These are phyloP conservation scores for Lomentospora prolificans DNA, from an alignment of 2,329 filamentous ascomycete genomes.

Conservation along the genomic window DNA sequence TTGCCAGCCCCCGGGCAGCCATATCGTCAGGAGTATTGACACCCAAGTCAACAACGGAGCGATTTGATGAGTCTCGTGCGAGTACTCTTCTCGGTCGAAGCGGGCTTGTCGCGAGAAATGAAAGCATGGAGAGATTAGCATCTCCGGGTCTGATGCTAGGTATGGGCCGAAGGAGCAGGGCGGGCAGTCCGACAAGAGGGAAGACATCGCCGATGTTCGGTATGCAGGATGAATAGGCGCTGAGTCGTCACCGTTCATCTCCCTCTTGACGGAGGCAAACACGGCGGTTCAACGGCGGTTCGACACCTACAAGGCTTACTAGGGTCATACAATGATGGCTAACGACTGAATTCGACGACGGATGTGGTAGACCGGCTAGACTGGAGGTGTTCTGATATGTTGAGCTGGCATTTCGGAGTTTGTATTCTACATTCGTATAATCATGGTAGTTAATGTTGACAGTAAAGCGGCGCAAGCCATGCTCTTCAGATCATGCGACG, in stretches of 20 bases:
- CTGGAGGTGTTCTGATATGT: too few relatives aligned
- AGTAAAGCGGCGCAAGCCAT: too few relatives aligned
- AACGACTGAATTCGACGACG: too few relatives aligned
- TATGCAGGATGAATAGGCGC: slow-evolving; percentile 15
- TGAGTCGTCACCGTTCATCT: slow-evolving; percentile 36
- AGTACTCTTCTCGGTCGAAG: slow-evolving; percentile 43
- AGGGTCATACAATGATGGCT: too few relatives aligned
- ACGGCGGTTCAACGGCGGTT: too few relatives aligned
- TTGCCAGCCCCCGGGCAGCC: slow-evolving; percentile 26
- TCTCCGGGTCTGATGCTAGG: slow-evolving; percentile 44
- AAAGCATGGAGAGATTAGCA: slow-evolving; percentile 71
- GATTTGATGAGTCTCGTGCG: background rate
- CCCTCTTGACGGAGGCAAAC: too few relatives aligned
- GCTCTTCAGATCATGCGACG: too few relatives aligned
- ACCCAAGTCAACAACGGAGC: background rate
- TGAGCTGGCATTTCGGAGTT: too few relatives aligned
- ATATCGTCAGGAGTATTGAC: background rate
- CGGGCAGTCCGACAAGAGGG: slow-evolving; percentile 42
- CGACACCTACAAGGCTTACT: too few relatives aligned
- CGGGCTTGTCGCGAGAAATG: slow-evolving; percentile 71
- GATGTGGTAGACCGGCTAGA: too few relatives aligned
- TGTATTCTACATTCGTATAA: too few relatives aligned
- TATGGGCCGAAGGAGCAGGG: slow-evolving; percentile 46
- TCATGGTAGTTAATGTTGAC: too few relatives aligned
- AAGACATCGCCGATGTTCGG: slow-evolving; percentile 29